Evolutionary conservation across 2,329 filamentous ascomycete species (phyloP).

Genomic region (Trichoderma koningii): DNA sequence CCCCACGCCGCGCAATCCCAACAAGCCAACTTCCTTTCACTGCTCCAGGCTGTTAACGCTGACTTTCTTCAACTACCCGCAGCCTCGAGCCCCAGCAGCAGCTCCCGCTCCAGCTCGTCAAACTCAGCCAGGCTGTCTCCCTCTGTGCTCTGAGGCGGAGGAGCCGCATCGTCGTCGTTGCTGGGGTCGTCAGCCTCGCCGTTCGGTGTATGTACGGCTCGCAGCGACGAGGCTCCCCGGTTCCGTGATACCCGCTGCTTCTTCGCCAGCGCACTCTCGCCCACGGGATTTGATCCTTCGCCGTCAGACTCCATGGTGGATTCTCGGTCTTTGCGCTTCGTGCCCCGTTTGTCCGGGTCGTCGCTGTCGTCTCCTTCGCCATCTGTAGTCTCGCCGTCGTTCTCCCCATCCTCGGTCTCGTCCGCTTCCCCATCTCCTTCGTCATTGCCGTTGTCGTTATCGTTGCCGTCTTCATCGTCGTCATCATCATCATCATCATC

Average conservation of each 20-base stretch:
- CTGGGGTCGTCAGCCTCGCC: conserved; percentile 37
- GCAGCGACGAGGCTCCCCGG: conserved; percentile 50
- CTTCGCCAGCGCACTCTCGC: conserved; percentile 51
- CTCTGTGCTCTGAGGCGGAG: background rate
- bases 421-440: conserved; percentile 28
- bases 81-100: conserved; percentile 61
- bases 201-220: conserved; percentile 48
- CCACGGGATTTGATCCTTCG: conserved; percentile 36
- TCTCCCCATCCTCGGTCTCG: conserved; percentile 26
- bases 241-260: conserved; percentile 52
- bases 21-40: conserved; percentile 33
- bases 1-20: conserved; percentile 30
- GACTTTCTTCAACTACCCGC: conserved; percentile 33
- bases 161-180: background rate
- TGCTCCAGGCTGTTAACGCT: no score
- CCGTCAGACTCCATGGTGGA: conserved; percentile 41
- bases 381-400: conserved; percentile 34
- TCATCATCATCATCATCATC: conserved; percentile 52
- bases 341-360: conserved; percentile 33
- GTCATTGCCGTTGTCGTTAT: conserved; percentile 36
- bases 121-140: conserved; percentile 43
- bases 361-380: conserved; percentile 38
- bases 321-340: conserved; percentile 40
- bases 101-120: conserved; percentile 63
- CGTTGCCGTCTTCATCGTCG: conserved; percentile 41